These are phyloP conservation scores for Paxillus rubicundulus DNA, from an alignment of 768 basidiomycete species.

Conservation along the genomic window DNA sequence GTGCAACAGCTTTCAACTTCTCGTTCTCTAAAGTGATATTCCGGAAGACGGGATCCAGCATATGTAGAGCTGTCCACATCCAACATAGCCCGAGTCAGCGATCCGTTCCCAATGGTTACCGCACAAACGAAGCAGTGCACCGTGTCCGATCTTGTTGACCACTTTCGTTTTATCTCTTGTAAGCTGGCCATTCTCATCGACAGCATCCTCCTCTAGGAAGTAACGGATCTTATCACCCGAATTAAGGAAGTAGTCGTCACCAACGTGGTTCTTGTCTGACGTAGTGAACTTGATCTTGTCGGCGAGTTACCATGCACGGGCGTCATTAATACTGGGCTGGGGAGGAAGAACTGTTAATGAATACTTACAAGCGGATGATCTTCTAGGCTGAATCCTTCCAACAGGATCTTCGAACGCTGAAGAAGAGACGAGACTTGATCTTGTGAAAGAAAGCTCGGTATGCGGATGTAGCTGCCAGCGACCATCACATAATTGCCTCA, in stretches of 20 bases:
- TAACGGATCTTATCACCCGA: constrained; percentile 95
- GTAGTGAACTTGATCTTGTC: constrained; percentile 88
- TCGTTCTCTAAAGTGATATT: constrained; percentile 79
- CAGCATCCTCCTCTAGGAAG: constrained; percentile 89
- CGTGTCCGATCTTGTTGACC: constrained; percentile 95
- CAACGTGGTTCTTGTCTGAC: constrained; percentile 67
- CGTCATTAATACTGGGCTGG: background rate
- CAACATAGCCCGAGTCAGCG: no score
- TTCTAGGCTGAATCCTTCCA: constrained; percentile 74
- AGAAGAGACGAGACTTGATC: constrained; percentile 63
- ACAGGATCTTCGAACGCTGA: constrained; percentile 65
- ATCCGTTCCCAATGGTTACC: background rate
- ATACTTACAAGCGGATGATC: constrained; percentile 76
- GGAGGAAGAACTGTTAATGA: background rate
- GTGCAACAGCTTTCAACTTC: constrained; percentile 62
- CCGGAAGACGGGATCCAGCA: constrained; percentile 79
- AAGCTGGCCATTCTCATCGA: constrained; percentile 68
- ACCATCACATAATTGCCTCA: background rate
- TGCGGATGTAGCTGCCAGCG: constrained; percentile 64
- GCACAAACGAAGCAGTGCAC: constrained; percentile 34
- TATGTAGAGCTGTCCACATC: constrained; percentile 64
- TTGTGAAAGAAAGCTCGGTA: constrained; percentile 68
- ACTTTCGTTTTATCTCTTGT: constrained; percentile 67
- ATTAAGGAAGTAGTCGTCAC: constrained; percentile 89
- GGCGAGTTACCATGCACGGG: background rate